Evolutionary conservation across 202 grass and related monocot genomes (phyloP), one percentile per base, ranked within the genome.

Genomic region (Setaria viridis): DNA sequence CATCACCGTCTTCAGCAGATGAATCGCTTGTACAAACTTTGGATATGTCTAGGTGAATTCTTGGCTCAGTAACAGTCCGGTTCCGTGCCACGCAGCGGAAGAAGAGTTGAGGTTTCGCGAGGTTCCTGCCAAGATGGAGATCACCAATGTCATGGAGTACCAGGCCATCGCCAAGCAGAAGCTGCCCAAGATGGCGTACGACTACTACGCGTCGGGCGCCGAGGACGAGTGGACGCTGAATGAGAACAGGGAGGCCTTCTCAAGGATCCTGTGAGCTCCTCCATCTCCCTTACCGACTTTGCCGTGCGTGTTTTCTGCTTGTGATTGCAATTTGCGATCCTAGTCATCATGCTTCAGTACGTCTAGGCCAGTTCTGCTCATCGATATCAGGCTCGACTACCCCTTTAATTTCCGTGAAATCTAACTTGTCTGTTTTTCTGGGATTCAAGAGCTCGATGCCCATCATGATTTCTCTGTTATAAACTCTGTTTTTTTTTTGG

Each of bases 131-230:
- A 65, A 73, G 42, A 95, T 88, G 89, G 92, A 92, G 92, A 70
- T 96, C 80, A 99, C 96, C 74, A 99, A 99, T 86, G 93, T 99
- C 71, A 96, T 19, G 77, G 96, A 94, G 88, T 99, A 99, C 80
- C 84, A 99, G 84, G 91, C 90, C 82, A 96, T 99, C 55, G 97
- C 97, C 0, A 99, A 91, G 97, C 85, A 93, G 80, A 99, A 78
- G 87, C 87, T 99, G 79, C 93, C 97, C 9, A 99, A 96, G 90
- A 96, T 99, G 97, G 60, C 48, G 3, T 99, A 89, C 9, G 97
- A 99, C 83, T 99, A 99, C 74, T 99, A 99, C 20, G 97, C 97
- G 21, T 99, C 97, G 0, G 97, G 93, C 0, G 91, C 97, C 0
- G 97, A 99, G 91, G 97, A 99, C 32, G 90, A 99, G 45, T 99